A percentile compares a stretch with the other conserved stretches of the same genome.
These are phyloP conservation scores for Daedaleopsis nitida DNA, from an alignment of 768 basidiomycete genomes.

Conservation along the genomic window DNA sequence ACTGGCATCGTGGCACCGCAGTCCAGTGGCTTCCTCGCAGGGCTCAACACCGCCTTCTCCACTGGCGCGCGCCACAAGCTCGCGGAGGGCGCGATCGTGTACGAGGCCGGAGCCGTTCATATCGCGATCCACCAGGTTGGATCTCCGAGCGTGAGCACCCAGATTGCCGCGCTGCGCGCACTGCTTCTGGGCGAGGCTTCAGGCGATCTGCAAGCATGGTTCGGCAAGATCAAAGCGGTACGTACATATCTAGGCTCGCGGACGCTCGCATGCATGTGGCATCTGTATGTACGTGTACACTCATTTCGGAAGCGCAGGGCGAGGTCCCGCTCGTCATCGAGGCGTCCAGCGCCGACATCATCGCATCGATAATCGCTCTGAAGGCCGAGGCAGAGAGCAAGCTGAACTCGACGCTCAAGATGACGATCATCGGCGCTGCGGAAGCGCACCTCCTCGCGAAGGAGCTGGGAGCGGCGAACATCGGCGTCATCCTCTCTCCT, in stretches of 20 bases:
- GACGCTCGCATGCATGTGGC: background rate
- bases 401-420: slow-evolving; percentile 41
- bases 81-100: slow-evolving; percentile 63
- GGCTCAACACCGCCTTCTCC: slow-evolving; percentile 64
- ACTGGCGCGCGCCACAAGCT: slow-evolving; percentile 61
- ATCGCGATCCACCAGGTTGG: slow-evolving; percentile 52
- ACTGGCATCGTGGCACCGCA: slow-evolving; percentile 63
- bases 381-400: slow-evolving; percentile 61
- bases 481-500: slow-evolving; percentile 73
- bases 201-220: slow-evolving; percentile 42
- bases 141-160: slow-evolving; percentile 61
- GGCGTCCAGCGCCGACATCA: slow-evolving; percentile 68
- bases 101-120: slow-evolving; percentile 67
- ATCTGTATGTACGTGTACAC: background rate
- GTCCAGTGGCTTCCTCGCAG: slow-evolving; percentile 56
- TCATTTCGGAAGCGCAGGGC: slow-evolving; percentile 38
- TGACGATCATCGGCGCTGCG: slow-evolving; percentile 57
- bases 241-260: background rate
- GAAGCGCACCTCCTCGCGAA: slow-evolving; percentile 76
- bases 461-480: slow-evolving; percentile 63
- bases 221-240: slow-evolving; percentile 51
- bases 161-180: slow-evolving; percentile 60
- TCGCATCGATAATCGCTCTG: slow-evolving; percentile 63
- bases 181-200: slow-evolving; percentile 46
- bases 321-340: slow-evolving; percentile 60